Evolutionary conservation across 176 grass and related monocot genomes (phyloP), one percentile per base, ranked within the genome.

Genomic region (Ensete ventricosum): DNA sequence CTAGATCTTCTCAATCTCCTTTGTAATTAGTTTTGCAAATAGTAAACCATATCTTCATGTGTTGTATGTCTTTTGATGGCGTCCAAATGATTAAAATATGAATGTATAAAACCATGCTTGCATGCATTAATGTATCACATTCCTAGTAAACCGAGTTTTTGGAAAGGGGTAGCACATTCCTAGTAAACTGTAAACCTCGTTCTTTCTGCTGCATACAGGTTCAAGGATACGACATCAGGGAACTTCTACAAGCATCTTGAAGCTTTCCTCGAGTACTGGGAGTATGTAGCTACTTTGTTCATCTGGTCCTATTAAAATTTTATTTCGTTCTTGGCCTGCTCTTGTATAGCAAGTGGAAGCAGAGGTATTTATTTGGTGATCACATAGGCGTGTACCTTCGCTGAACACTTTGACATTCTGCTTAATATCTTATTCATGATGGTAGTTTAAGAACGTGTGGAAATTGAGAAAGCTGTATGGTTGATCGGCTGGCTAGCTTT

Each of bases 211-310:
- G 11, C 69, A 74, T 77, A 74, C 88, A 99, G 95, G 72, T 94
- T 51, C 90, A 94, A 99, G 90, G 95, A 69, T 94, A 91, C 68
- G 88, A 99, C 82, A 82, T 99, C 54, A 93, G 88, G 82, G 95
- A 99, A 84, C 90, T 99, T 11, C 62, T 99, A 64, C 85, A 92
- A 73, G 86, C 88, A 75, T 91, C 82, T 27, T 99, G 81, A 93
- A 77, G 12, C 14, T 5, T 0, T 70, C 43, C 48, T 51, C 27
- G 16, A 26, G 21, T 14, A 26, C 49, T 26, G 57, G 14, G 43
- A 55, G 10, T 25, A 17, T 43, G 3, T 43, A 43, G 34, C 34
- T 43, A 6, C 34, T 43, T 43, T 43, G 34, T 43, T 43, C 34
- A 43, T 43, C 34, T 43, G 34, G 34, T 43, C 34, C 4, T 43